Evolutionary conservation across 257 asterid species (phyloP), one percentile per base, ranked within the genome.

Genomic region (Prunella vulgaris): DNA sequence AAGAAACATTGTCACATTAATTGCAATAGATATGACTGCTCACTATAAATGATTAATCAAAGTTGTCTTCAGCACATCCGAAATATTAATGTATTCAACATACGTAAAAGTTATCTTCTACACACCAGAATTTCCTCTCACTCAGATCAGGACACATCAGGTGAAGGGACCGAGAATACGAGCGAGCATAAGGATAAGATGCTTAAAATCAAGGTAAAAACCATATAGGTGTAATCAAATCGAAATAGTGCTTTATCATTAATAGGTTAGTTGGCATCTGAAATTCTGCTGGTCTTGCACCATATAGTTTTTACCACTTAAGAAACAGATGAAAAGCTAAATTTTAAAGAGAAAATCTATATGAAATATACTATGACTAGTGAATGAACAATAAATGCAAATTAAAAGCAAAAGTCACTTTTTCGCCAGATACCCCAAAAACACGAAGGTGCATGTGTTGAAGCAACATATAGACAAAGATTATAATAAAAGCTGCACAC

Each of bases 1-100:
- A 53, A 59, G 69, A 60, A 74, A 67, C 49, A 61, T 18, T 25
- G 21, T 30, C 74, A 38, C 60, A 63, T 68, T 66, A 74, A 32
- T 14, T 42, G 59, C 60, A 42, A 24, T 42, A 54, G 58, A 30
- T 49, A 9, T 32, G 66, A 15, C 28, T 15, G 24, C 10, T 59
- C 24, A 59, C 44, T 59, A 22, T 22, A 58, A 22, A 56, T 24
- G 12, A 54, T 22, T 58, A 35, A 30, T 35, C 5, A 56, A 25
- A 56, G 24, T 18, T 56, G 12, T 24, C 18, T 56, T 10, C 61
- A 21, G 5, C 49, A 57, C 30, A 60, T 32, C 17, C 5, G 61
- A 56, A 56, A 56, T 10, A 56, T n/a, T 20, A 18, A 52, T 0
- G 37, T 53, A 9, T 53, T 32, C 30, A 56, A n/a, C 35, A 24